A percentile compares a stretch with the other conserved stretches of the same genome.
Evolutionary conservation across 2,329 filamentous ascomycete species (phyloP).

Genomic region (Alternaria arborescens): DNA sequence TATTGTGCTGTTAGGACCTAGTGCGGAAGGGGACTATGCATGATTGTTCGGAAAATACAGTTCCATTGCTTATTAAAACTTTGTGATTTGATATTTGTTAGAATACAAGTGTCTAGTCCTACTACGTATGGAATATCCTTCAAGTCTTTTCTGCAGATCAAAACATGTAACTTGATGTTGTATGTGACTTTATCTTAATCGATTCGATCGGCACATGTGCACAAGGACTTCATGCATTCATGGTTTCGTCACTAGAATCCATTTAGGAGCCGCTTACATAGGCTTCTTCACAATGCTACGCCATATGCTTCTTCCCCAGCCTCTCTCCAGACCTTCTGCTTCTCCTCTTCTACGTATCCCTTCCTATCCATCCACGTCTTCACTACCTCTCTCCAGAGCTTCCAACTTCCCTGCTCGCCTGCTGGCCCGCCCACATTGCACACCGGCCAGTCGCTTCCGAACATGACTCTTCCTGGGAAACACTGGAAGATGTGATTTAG

Average conservation of each 20-base stretch:
- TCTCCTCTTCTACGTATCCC: slow-evolving; percentile 66
- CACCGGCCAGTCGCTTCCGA: slow-evolving; percentile 93
- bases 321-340: slow-evolving; percentile 73
- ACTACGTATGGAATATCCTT: neutral
- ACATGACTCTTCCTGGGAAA: slow-evolving; percentile 82
- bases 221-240: neutral
- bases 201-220: neutral
- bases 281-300: slow-evolving; percentile 21
- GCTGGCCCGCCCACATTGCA: slow-evolving; percentile 73
- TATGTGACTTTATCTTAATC: neutral
- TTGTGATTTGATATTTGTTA: neutral
- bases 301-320: slow-evolving; percentile 77
- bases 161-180: neutral
- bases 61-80: neutral
- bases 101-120: neutral
- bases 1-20: slow-evolving; percentile 47
- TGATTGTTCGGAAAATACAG: neutral
- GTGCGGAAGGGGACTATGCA: neutral
- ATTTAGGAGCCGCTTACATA: neutral
- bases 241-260: neutral
- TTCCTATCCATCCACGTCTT: slow-evolving; percentile 65
- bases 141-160: no score
- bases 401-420: slow-evolving; percentile 69
- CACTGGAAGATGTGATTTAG: slow-evolving; percentile 65
- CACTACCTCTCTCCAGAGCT: slow-evolving; percentile 77